These are phyloP conservation scores for Solanum paucissectum DNA, from an alignment of 257 asterid genomes.

Conservation along the genomic window DNA sequence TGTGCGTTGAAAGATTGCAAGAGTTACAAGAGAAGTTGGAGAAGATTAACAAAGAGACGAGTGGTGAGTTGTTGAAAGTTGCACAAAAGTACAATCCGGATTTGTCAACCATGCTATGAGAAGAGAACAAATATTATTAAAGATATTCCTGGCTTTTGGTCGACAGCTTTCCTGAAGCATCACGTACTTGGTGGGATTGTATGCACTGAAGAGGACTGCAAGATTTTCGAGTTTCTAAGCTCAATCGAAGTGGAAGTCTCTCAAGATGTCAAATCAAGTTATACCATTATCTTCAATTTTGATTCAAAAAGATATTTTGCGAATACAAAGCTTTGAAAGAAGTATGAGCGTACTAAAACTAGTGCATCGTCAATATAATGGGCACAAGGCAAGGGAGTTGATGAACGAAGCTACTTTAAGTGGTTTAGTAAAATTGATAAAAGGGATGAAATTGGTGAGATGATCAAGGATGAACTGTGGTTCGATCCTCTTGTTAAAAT, in stretches of 20 bases:
- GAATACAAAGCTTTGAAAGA: slow-evolving; percentile 63
- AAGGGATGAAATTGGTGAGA: not conserved
- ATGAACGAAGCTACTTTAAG: not conserved
- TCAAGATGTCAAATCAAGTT: slow-evolving; percentile 82
- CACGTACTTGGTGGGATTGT: not conserved
- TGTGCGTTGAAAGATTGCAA: not conserved
- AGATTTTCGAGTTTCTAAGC: slow-evolving; percentile 42
- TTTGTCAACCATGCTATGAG: slow-evolving; percentile 72
- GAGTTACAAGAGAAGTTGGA: not conserved
- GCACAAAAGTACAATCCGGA: slow-evolving; percentile 75
- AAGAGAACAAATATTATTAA: slow-evolving; percentile 55
- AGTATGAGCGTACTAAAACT: slow-evolving; percentile 6
- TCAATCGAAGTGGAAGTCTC: slow-evolving; percentile 74
- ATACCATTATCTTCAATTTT: slow-evolving; percentile 66
- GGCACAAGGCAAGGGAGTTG: not conserved
- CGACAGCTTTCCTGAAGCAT: slow-evolving; percentile 83
- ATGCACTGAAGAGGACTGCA: slow-evolving; percentile 45
- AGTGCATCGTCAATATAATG: not conserved
- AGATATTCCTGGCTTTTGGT: slow-evolving; percentile 79
- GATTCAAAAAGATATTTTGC: slow-evolving; percentile 69
- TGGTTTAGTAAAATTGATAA: not conserved
- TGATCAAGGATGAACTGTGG: not conserved
- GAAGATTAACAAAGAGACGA: slow-evolving; percentile 72
- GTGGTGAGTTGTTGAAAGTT: slow-evolving; percentile 75
- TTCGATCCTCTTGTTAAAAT: not conserved